Evolutionary conservation across 805 yeast species (phyloP), one percentile per base, ranked within the genome.

Genomic region (Geotrichum ghanense): DNA sequence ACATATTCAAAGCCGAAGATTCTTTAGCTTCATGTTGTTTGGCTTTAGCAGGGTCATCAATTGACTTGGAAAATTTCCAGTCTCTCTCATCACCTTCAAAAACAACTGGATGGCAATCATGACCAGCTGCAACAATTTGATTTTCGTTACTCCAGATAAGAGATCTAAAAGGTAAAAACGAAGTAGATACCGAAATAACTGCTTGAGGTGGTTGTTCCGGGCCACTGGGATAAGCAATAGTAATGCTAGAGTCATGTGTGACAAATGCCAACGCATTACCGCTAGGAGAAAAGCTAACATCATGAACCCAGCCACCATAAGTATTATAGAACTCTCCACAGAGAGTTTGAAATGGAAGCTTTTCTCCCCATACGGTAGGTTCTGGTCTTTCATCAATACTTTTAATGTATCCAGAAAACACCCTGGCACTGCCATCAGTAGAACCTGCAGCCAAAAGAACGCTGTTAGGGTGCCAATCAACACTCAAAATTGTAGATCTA

Each of bases 381-480:
- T 70, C 77, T 1, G 95, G 95, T 58, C 84, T 84, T 37, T 74
- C 67, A 60, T 92, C 99, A 53, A 90, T 73, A 3, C 92, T 87
- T 69, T 92, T 92, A 62, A 92, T 73, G 63, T 73, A 92, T 6
- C 94, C 86, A 14, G 95, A 82, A 55, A 89, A 87, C 26, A 90
- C 95, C 50, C 95, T 73, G 42, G 83, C 85, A 58, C 83, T 94
- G 22, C 95, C 95, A 61, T 90, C 97, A 5, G 96, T 84, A 20
- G 95, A 86, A 21, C 97, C 97, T 42, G 83, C 74, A 2, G 94
- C 92, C 52, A 92, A 70, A 50, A 92, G 70, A 21, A 92, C 94
- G 56, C 80, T 81, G 66, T 92, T 92, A 48, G 87, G 89, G 63
- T 92, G 97, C 98, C 98, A 89, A 53, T 81, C 81, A 47, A 90